These are phyloP conservation scores for Cladophialophora bantiana DNA, from an alignment of 2,329 filamentous ascomycete genomes.

Conservation along the genomic window DNA sequence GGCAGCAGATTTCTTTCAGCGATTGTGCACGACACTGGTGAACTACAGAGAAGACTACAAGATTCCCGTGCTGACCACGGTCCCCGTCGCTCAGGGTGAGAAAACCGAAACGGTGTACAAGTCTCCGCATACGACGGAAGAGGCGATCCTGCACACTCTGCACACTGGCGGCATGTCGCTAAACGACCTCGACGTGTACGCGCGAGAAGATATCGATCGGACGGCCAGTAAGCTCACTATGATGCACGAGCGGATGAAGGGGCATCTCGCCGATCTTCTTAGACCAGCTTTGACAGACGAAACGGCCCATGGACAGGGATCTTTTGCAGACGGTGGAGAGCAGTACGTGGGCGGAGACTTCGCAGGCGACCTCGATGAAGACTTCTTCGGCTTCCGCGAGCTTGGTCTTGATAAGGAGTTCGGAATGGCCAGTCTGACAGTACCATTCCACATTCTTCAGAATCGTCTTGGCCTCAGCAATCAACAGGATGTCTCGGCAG, in stretches of 20 bases:
- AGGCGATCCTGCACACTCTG: constrained; percentile 85
- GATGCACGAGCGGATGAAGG: constrained; percentile 94
- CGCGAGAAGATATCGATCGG: constrained; percentile 91
- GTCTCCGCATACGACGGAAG: constrained; percentile 78
- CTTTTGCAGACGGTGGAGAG: constrained; percentile 95
- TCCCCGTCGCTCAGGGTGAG: background rate
- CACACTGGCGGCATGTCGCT: constrained; percentile 84
- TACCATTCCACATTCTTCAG: constrained; percentile 92
- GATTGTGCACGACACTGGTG: constrained; percentile 79
- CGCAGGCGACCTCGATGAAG: constrained; percentile 95
- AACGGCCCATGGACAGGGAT: constrained; percentile 81
- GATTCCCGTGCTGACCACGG: constrained; percentile 59
- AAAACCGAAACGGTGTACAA: constrained; percentile 57
- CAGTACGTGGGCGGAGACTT: constrained; percentile 97
- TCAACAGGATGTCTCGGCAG: constrained; percentile 36
- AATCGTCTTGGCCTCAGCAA: constrained; percentile 86
- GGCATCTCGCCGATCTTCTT: constrained; percentile 88
- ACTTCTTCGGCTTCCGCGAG: constrained; percentile 98
- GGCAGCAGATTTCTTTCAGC: constrained; percentile 86
- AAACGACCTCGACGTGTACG: constrained; percentile 81
- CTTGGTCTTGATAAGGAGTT: constrained; percentile 91
- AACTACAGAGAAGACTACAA: constrained; percentile 85
- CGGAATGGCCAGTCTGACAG: constrained; percentile 83
- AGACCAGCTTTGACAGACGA: constrained; percentile 85
- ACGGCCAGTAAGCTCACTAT: constrained; percentile 77